Conservation (phyloP, 2,329 filamentous ascomycete species). For the Aspergillus neotritici region DNA sequence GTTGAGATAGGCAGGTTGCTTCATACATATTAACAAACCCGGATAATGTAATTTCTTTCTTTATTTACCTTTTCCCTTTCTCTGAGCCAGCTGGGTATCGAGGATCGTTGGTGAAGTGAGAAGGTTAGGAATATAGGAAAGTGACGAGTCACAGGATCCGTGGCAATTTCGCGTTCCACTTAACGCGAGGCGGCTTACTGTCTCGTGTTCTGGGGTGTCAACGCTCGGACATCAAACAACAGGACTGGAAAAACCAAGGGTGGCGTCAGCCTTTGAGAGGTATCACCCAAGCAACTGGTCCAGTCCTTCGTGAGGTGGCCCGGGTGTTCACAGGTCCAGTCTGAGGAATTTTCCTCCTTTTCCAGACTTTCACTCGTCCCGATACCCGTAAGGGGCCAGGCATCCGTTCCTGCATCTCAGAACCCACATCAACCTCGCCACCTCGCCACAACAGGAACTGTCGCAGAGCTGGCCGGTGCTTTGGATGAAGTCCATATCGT, state of each 20-base stretch:
- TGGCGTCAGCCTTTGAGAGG: too few species aligned
- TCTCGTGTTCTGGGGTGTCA: constrained; percentile 5
- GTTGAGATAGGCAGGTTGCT: too few species aligned
- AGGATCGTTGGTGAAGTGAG: not conserved
- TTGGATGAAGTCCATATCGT: not conserved
- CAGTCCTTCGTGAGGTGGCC: not conserved
- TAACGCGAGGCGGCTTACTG: constrained; percentile 28
- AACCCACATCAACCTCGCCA: too few species aligned
- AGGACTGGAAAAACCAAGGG: too few species aligned
- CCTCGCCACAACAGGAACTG: too few species aligned
- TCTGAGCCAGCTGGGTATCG: not conserved
- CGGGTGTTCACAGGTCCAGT: not conserved
- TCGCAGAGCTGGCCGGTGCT: too few species aligned
- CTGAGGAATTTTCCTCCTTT: constrained; percentile 8
- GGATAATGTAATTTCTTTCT: too few species aligned
- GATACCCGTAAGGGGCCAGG: not conserved
- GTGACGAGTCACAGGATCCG: constrained; percentile 29
- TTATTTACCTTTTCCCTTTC: not conserved
- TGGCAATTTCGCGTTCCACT: constrained; percentile 39
- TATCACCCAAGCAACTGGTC: not conserved
- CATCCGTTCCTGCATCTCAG: too few species aligned
- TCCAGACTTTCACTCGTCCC: not conserved
- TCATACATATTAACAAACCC: too few species aligned
- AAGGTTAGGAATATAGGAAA: constrained; percentile 6
- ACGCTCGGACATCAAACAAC: too few species aligned